Evolutionary conservation across 2,329 filamentous ascomycete species (phyloP), one percentile per base, ranked within the genome.

Genomic region (Claviceps arundinis): DNA sequence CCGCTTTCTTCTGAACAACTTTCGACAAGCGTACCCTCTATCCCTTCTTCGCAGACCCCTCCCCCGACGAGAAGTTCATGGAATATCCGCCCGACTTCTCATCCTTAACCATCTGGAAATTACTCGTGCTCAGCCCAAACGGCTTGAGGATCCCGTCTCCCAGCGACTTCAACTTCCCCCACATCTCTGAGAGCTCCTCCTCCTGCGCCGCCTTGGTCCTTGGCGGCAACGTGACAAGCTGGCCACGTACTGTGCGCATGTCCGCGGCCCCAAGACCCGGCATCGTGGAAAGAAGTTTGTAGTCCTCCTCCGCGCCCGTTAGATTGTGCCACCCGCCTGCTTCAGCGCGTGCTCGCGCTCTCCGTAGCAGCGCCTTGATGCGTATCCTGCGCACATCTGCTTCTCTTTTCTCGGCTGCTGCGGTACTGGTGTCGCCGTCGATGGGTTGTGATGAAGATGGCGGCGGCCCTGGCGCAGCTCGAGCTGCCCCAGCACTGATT

Each of bases 61-160:
- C 57, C 13, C 59, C 61, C 49, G 69, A 64, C 11, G 77, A 73
- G 61, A 97, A 95, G 59, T 90, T 91, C 84, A 98, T 87, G 68
- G 86, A 95, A 69, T 97, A 97, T 0, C 89, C 90, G 1, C 93
- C 93, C 1, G 84, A 86, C 56, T 84, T 85, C 61, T 91, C 86
- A 62, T 96, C 91, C 68, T 96, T 88, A 30, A 85, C 81, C 76
- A 97, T 94, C 57, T 95, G 82, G 64, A 98, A 97, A 65, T 94
- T 95, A 46, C 95, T 84, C 11, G 93, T 97, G 54, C 86, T 94
- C 59, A 98, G 69, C 1, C 93, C 93, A 72, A 97, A 97, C 0
- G 91, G 91, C 64, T 87, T 95, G 49, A 98, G 66, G 16, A 98
- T 81, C 1, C 89, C 89, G 64, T 98, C 95, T 0, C 93, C 93